Conservation (phyloP, 1,284 basidiomycete genomes). For the Ceratobasidium sp. region DNA sequence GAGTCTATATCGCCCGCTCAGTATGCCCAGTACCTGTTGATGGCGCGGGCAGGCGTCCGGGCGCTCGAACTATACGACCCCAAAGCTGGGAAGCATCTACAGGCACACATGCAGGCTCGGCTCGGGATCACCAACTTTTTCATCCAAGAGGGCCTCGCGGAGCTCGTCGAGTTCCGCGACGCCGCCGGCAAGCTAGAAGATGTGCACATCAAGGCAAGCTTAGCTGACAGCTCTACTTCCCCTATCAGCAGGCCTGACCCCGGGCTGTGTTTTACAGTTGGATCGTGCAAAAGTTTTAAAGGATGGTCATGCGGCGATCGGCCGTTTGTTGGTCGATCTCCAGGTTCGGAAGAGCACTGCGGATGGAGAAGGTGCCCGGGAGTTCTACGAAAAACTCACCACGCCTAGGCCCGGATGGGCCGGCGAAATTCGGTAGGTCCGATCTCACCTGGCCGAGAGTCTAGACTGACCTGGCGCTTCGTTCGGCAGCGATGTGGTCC, state of each 20-base stretch:
- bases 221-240: neutral
- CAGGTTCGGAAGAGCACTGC: conserved; percentile 86
- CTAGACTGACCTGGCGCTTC: conserved; percentile 19
- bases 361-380: conserved; percentile 76
- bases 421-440: conserved; percentile 67
- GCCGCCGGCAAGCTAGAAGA: conserved; percentile 70
- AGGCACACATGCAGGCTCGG: conserved; percentile 90
- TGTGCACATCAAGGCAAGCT: conserved; percentile 70
- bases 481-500: conserved; percentile 64
- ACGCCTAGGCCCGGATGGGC: conserved; percentile 76
- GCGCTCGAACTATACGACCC: conserved; percentile 88
- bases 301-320: conserved; percentile 71
- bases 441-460: conserved; percentile 3
- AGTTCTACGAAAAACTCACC: conserved; percentile 79
- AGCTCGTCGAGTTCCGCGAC: conserved; percentile 72
- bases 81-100: conserved; percentile 80
- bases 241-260: conserved; percentile 12
- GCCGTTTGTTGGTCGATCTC: conserved; percentile 77
- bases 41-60: conserved; percentile 83
- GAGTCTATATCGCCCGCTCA: conserved; percentile 54
- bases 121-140: conserved; percentile 84
- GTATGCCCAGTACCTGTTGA: conserved; percentile 81
- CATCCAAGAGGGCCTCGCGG: conserved; percentile 68
- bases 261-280: conserved; percentile 60
- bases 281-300: conserved; percentile 73